Evolutionary conservation across 2,329 filamentous ascomycete genomes (phyloP), one percentile per base, ranked within the genome.

Genomic region (Fusarium decemcellulare): DNA sequence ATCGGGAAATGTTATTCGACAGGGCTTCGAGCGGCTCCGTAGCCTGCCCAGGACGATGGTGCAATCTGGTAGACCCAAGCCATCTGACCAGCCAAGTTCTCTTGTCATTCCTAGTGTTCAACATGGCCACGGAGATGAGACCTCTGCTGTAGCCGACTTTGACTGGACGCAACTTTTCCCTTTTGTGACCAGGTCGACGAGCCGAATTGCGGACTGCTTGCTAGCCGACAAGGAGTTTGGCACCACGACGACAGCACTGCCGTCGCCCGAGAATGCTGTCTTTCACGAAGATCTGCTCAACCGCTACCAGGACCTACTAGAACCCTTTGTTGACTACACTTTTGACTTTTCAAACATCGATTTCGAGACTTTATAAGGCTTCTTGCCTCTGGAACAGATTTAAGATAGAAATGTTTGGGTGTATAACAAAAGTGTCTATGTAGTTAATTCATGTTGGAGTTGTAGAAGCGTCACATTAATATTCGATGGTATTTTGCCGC

Each of bases 291-390:
- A 63, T 2, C 6, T 72, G 15, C 44, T 73, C 2, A 63, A 68
- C 39, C 59, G 60, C 0, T 72, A 73, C 30, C 70, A 72, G 8
- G 70, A 72, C 32, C 39, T 72, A 1, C 27, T 72, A 8, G 70
- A 72, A n/a, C 70, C 70, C 5, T 67, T 72, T 23, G 47, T 71
- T 11, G 70, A 72, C 23, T 71, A 67, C 10, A 52, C 72, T 2
- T 48, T 71, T n/a, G 70, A 72, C 27, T 65, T 71, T 39, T 66
- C 60, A 2, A 67, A 15, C 2, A 37, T 72, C 2, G 53, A 63
- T 8, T 52, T 72, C n/a, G 46, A 68, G 11, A 55, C 54, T 2
- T 18, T 59, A 32, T 68, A 51, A 10, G 2, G 6, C n/a, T 57
- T 16, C 52, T 16, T 27, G 9, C 16, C 18, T 7, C 8, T 46